phyloP scores from a whole-genome alignment of 164 flowering plant genomes.

The Vitis rupestris region DNA sequence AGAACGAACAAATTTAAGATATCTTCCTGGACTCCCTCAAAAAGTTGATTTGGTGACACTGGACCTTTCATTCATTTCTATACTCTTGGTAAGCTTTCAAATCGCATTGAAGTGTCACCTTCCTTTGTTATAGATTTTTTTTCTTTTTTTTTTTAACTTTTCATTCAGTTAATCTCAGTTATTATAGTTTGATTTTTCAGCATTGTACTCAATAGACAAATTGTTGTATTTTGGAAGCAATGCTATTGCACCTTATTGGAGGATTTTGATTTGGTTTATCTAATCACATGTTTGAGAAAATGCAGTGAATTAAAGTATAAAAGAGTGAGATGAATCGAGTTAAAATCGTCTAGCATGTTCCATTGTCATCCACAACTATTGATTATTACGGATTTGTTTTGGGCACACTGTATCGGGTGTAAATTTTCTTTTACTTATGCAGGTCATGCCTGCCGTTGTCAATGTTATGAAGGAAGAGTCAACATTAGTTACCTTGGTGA shows the following conservation, averaged over 20 bases:
- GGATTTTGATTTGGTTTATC: no score
- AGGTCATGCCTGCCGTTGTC: constrained; percentile 98
- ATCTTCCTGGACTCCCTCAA: constrained; percentile 84
- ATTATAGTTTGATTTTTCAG: no score
- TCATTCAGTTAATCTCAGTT: no score
- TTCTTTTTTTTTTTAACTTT: no score
- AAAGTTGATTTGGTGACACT: constrained; percentile 94
- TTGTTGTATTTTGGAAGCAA: no score
- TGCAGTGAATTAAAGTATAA: no score
- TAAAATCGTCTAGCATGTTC: no score
- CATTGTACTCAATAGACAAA: no score
- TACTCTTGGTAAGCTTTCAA: constrained; percentile 70
- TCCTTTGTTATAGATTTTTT: not conserved
- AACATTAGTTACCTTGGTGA: constrained; percentile 74
- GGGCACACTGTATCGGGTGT: not conserved
- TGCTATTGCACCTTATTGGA: no score
- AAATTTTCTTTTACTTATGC: constrained; percentile 12
- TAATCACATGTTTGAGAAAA: no score
- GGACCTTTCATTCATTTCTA: constrained; percentile 96
- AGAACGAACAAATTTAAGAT: constrained; percentile 91
- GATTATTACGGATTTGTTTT: not conserved
- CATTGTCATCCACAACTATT: no score
- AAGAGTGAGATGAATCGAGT: no score
- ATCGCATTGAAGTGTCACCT: not conserved
- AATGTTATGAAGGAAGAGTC: constrained; percentile 83